phyloP scores from a whole-genome alignment of 2,329 filamentous ascomycete species.

The Verticillium klebahnii region DNA sequence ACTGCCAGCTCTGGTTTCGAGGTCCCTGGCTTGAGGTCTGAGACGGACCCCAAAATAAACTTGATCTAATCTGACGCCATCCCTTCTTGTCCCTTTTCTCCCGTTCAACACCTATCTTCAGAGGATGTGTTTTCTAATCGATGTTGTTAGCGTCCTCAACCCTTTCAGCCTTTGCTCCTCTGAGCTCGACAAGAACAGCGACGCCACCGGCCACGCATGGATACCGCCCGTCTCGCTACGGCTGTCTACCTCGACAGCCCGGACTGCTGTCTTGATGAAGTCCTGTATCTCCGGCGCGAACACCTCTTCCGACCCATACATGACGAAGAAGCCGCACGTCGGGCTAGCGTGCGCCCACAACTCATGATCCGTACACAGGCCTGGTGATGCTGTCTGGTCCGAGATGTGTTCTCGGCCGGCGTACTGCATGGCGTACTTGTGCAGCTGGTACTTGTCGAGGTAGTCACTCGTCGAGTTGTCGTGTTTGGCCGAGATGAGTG shows the following conservation, averaged over 20 bases:
- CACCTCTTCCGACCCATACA: conserved; percentile 74
- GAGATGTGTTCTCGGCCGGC: conserved; percentile 40
- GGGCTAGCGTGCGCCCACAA: conserved; percentile 68
- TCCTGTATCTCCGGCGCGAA: conserved; percentile 65
- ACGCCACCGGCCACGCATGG: conserved; percentile 79
- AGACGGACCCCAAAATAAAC: conserved; percentile 38
- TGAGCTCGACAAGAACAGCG: conserved; percentile 48
- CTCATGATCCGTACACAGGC: conserved; percentile 58
- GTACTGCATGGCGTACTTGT: conserved; percentile 68
- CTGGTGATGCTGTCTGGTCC: conserved; percentile 53
- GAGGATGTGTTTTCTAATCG: conserved; percentile 9
- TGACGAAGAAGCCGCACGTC: conserved; percentile 60
- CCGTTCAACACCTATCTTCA: not conserved
- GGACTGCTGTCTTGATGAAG: conserved; percentile 51
- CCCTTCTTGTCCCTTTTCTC: conserved; percentile 10
- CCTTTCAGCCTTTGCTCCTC: conserved; percentile 47
- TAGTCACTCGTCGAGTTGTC: conserved; percentile 71
- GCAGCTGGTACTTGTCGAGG: conserved; percentile 61
- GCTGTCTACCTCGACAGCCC: conserved; percentile 49
- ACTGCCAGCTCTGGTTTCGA: conserved; percentile 40
- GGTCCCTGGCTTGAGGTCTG: conserved; percentile 26
- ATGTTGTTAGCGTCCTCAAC: conserved; percentile 29
- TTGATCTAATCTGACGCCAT: conserved; percentile 61
- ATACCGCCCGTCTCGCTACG: conserved; percentile 62
- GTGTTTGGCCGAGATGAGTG: conserved; percentile 64